Evolutionary conservation across 441 rosid species (phyloP).

Genomic region (Croton setiger): DNA sequence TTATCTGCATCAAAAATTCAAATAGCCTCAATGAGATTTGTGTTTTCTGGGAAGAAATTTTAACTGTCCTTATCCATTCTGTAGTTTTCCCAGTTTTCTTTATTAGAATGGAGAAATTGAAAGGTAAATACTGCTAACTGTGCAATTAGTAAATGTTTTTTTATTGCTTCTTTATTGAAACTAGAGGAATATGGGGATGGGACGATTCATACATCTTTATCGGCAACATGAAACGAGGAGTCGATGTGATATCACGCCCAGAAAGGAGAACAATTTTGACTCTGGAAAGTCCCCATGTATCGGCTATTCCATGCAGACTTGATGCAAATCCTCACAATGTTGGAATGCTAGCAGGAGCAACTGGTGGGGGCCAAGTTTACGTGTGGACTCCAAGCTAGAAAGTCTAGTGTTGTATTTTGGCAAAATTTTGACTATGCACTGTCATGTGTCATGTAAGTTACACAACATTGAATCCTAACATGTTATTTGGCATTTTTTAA

Average conservation of each 20-base stretch:
- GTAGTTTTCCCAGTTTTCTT: background rate
- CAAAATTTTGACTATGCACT: too few relatives aligned
- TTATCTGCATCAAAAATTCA: too few relatives aligned
- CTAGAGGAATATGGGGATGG: slow-evolving; percentile 92
- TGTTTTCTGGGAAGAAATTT: too few relatives aligned
- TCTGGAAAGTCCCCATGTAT: slow-evolving; percentile 39
- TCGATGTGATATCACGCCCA: slow-evolving; percentile 54
- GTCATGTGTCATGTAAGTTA: too few relatives aligned
- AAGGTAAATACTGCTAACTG: background rate
- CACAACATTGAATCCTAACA: too few relatives aligned
- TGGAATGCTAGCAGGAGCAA: slow-evolving; percentile 73
- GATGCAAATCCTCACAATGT: slow-evolving; percentile 59
- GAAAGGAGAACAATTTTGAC: slow-evolving; percentile 34
- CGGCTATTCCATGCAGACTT: slow-evolving; percentile 63
- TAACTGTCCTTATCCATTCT: background rate
- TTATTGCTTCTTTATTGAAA: background rate
- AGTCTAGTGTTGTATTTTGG: background rate
- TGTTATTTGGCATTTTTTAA: too few relatives aligned
- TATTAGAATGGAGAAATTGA: background rate
- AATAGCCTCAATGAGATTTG: too few relatives aligned
- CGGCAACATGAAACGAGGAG: slow-evolving; percentile 55
- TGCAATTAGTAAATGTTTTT: background rate
- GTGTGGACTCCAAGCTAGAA: slow-evolving; percentile 50
- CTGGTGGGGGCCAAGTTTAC: slow-evolving; percentile 70
- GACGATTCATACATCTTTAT: slow-evolving; percentile 66